Conservation (phyloP, 2,329 filamentous ascomycete species). For the Nemania sp. region DNA sequence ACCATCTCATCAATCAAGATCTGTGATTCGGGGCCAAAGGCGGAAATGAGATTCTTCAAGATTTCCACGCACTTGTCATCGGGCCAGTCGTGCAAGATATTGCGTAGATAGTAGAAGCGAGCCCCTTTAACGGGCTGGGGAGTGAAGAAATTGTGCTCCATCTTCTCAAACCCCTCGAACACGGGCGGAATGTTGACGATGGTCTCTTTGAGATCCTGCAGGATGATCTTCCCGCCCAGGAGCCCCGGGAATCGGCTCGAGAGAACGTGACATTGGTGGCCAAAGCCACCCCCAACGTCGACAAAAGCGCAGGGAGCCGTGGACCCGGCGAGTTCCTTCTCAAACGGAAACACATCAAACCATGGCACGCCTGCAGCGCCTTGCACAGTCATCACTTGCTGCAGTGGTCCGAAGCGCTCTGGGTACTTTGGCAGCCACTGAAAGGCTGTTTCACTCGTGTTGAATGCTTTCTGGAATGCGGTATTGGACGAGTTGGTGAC, state of each 20-base stretch:
- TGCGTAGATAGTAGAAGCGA: conserved; percentile 46
- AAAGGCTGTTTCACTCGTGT: conserved; percentile 34
- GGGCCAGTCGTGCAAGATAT: conserved; percentile 46
- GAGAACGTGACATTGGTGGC: conserved; percentile 24
- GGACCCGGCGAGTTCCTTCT: conserved; percentile 15
- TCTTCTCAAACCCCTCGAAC: neutral
- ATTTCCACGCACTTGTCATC: conserved; percentile 42
- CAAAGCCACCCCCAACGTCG: conserved; percentile 20
- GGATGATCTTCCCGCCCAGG: neutral
- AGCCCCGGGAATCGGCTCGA: neutral
- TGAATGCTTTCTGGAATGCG: conserved; percentile 36
- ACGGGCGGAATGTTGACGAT: neutral
- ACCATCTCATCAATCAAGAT: conserved; percentile 52
- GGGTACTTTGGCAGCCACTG: conserved; percentile 32
- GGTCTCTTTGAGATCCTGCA: conserved; percentile 8
- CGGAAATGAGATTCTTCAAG: conserved; percentile 40
- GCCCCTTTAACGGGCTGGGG: conserved; percentile 28
- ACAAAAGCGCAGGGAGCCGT: neutral
- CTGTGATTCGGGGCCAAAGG: conserved; percentile 41
- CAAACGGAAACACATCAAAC: conserved; percentile 33
- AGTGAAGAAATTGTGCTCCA: neutral
- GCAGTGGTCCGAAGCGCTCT: conserved; percentile 29
- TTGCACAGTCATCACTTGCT: conserved; percentile 36
- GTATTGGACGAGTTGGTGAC: conserved; percentile 27
- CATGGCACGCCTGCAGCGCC: conserved; percentile 29